Evolutionary conservation across 345 rosid genomes (phyloP).

Genomic region (Populus euphratica): DNA sequence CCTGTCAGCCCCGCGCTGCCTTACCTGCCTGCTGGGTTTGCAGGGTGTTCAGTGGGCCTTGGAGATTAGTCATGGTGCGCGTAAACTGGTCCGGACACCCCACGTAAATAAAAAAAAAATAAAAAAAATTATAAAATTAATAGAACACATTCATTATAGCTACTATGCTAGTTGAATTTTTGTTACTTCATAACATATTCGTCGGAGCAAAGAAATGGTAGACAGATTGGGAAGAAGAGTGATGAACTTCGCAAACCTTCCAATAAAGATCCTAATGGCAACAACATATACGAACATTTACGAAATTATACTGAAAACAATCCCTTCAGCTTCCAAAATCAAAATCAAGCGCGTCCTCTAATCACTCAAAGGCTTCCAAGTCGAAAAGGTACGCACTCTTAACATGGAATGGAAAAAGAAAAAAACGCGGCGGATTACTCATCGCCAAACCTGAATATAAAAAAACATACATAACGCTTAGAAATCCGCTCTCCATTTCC

Average conservation of each 20-base stretch:
- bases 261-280: constrained; percentile 77
- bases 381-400: constrained; percentile 76
- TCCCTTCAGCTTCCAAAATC: constrained; percentile 84
- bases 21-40: too few species aligned
- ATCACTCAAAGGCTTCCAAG: constrained; percentile 84
- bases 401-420: constrained; percentile 95
- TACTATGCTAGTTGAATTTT: too few species aligned
- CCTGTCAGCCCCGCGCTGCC: too few species aligned
- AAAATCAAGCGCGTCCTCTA: constrained; percentile 96
- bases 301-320: constrained; percentile 74
- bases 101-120: too few species aligned
- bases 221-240: constrained; percentile 77
- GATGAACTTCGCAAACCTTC: constrained; percentile 75
- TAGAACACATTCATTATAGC: too few species aligned
- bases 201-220: constrained; percentile 39
- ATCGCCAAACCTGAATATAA: constrained; percentile 84
- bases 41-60: too few species aligned
- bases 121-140: too few species aligned
- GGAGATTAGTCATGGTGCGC: too few species aligned
- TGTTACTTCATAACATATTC: too few species aligned
- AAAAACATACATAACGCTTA: constrained; percentile 77
- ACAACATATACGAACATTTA: constrained; percentile 50
- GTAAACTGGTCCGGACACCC: too few species aligned
- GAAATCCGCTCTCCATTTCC: constrained; percentile 60
- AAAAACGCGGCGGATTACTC: constrained; percentile 69